Base-by-base conservation (phyloP, 768 basidiomycete genomes). In the Boletus pseudo-olivaceus region DNA sequence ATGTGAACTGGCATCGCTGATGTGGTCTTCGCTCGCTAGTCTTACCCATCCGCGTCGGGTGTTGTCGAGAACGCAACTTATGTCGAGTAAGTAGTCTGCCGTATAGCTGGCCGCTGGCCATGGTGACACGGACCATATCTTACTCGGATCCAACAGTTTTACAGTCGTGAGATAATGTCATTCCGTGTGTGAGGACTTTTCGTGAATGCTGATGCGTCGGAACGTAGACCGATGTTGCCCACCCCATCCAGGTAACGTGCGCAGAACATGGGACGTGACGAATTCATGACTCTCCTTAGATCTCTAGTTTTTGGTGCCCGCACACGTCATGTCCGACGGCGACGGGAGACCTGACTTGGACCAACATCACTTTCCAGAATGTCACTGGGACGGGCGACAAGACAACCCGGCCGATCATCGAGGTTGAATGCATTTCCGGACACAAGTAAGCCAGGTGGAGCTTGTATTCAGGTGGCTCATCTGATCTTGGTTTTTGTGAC, bases 181-280 rank as follows among this genome's bases (percentile, higher is more conserved):
- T 14, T n/a, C 15, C 14, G 12, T 15, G 29, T 35, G 12, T 17
- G 15, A 23, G 7, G 14, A 14, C n/a, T 23, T 27, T 26, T 34
- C 15, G 4, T 23, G 40, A 29, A 29, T 42, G 17, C 23, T 58
- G 39, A 62, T 9, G 4, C 15, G 23, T 26, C 4, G 29, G 17
- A 29, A 40, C 20, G 12, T 4, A 59, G 62, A 37, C 43, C 9
- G 23, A 49, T 7, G 43, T 57, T 34, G 33, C 32, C 4, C 1
- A 52, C 10, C 58, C 58, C 17, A 58, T 61, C 41, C 2, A 20
- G 59, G 62, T 64, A 57, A 44, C 14, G 11, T 44, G 12, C 23
- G 5, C 33, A 33, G 29, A 26, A 8, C 3, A n/a, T 30, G 19
- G 12, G 4, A 20, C n/a, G 14, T 12, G 17, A 30, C 20, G 7